phyloP scores from a whole-genome alignment of 768 basidiomycete genomes.

The Hypholoma sublateritium region DNA sequence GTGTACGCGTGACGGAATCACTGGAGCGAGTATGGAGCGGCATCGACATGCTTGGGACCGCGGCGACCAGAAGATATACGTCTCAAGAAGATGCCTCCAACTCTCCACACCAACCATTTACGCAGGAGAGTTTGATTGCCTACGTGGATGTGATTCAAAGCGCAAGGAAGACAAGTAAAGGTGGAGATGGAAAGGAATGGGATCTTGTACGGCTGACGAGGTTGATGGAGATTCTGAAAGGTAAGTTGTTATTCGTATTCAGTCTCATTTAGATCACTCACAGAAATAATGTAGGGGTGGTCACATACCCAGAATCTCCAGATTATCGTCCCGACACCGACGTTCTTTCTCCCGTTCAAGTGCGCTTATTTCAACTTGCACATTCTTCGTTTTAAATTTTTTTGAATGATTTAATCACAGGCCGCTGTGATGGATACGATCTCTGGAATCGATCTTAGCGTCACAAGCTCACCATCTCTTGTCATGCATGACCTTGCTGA shows the following conservation, averaged over 20 bases:
- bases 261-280: neutral
- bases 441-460: constrained; percentile 61
- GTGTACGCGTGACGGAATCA: constrained; percentile 40
- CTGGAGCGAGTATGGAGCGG: constrained; percentile 71
- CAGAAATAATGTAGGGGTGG: constrained; percentile 45
- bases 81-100: constrained; percentile 20
- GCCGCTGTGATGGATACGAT: constrained; percentile 72
- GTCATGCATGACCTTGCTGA: constrained; percentile 84
- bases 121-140: constrained; percentile 85
- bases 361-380: constrained; percentile 21
- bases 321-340: constrained; percentile 92
- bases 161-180: constrained; percentile 50
- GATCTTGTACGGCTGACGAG: constrained; percentile 58
- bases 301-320: constrained; percentile 79
- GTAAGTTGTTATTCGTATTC: constrained; percentile 27
- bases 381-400: neutral
- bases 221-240: constrained; percentile 80
- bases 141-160: constrained; percentile 72
- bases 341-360: constrained; percentile 76
- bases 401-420: constrained; percentile 34
- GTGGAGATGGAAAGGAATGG: constrained; percentile 61
- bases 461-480: constrained; percentile 63
- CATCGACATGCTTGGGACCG: constrained; percentile 64
- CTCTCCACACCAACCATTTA: constrained; percentile 48
- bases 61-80: constrained; percentile 24